Evolutionary conservation across 768 basidiomycete genomes (phyloP), one percentile per base, ranked within the genome.

Genomic region (Austroboletus festivus): DNA sequence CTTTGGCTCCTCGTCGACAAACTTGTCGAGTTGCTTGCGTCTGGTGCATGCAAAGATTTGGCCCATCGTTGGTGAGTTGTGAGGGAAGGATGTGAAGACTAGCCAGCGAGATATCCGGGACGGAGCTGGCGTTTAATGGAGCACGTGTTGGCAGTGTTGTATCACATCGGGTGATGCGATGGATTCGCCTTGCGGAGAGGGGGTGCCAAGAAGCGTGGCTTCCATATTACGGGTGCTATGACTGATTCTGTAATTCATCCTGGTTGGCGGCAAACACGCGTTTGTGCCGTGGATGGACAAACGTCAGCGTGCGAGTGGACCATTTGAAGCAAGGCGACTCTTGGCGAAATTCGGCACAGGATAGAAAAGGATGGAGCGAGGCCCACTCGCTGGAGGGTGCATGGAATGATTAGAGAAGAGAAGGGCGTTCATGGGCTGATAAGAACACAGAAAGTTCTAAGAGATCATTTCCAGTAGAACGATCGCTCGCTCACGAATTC

Each of bases 121-220:
- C 46, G 43, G 56, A 54, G 46, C 52, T 58, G 62, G 54, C 48
- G 63, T 63, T 59, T 62, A 55, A 53, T 34, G 34, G 21, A 16
- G 51, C 62, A 64, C 62, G 62, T 65, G 63, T 64, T 50, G 48
- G 43, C 50, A 53, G 54, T 55, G 56, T 57, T 62, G 60, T 54
- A 51, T 54, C 61, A 63, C 59, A 64, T 56, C 60, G 52, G 52
- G 46, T 44, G 52, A 62, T 53, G 61, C 53, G 61, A 54, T 26
- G 48, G 48, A 54, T 44, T 46, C 50, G 56, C 62, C 62, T 59
- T 56, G 61, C 47, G 59, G 52, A 26, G 59, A 51, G 54, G 59
- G 49, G 50, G 53, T 61, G 61, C 54, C 33, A 5, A 51, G 62
- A 64, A 59, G 57, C 62, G 47, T 47, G 61, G 46, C 47, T 58